Percentiles rank a stretch among this genome's conserved stretches.
Conservation (phyloP, 495 filamentous ascomycete genomes). For the Apiosordaria backusii region DNA sequence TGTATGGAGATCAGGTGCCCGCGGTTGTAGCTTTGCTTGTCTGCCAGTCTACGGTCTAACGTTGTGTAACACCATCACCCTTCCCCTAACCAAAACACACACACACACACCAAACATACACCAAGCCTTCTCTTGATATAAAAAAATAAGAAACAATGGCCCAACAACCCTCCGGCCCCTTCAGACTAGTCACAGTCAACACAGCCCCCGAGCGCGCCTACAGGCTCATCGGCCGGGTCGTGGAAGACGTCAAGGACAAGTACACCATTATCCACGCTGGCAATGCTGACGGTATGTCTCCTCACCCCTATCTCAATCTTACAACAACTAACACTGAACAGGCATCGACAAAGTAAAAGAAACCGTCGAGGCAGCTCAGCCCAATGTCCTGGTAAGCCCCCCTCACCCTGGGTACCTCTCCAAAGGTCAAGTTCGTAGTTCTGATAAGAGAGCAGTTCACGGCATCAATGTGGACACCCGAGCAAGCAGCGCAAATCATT, state of each 20-base stretch:
- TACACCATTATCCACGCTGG: constrained; percentile 58
- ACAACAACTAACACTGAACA: constrained; percentile 3
- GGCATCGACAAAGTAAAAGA: constrained; percentile 30
- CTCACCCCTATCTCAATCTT: neutral
- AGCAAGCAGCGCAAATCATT: constrained; percentile 54
- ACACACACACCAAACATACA: too few species aligned
- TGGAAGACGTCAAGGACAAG: constrained; percentile 55
- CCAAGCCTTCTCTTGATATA: neutral
- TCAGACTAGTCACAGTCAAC: constrained; percentile 64
- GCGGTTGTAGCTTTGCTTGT: neutral
- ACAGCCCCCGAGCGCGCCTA: constrained; percentile 64
- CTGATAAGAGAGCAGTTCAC: constrained; percentile 48
- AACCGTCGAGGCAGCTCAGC: constrained; percentile 23
- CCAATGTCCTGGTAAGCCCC: constrained; percentile 35
- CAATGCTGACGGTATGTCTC: constrained; percentile 54
- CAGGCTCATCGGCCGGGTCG: constrained; percentile 55
- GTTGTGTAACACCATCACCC: neutral
- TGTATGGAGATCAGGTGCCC: too few species aligned
- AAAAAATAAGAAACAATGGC: constrained; percentile 12
- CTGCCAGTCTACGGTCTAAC: neutral
- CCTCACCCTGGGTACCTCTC: constrained; percentile 4
- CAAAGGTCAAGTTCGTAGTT: constrained; percentile 12
- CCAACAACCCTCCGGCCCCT: constrained; percentile 46
- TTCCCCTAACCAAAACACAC: neutral
- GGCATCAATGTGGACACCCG: constrained; percentile 65